Percentiles rank a stretch among this genome's conserved stretches.
phyloP scores from a whole-genome alignment of 805 yeast species.

The Kurtzmaniella cleridarum region DNA sequence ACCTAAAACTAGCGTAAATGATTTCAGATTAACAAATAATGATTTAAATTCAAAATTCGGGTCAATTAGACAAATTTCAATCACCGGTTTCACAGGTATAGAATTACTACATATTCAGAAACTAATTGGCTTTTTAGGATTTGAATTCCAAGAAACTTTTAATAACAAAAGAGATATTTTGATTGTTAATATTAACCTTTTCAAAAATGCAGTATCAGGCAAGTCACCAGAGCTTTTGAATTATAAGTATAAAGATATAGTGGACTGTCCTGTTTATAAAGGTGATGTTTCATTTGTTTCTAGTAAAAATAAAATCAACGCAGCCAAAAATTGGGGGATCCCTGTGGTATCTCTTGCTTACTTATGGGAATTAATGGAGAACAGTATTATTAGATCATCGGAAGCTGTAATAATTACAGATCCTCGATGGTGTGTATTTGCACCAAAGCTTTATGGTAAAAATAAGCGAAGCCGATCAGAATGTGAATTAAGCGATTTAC shows the following conservation, averaged over 20 bases:
- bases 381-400: conserved; percentile 14
- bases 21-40: neutral
- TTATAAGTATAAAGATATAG: conserved; percentile 25
- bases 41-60: neutral
- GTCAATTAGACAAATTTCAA: conserved; percentile 31
- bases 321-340: conserved; percentile 52
- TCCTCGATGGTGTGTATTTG: conserved; percentile 52
- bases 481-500: conserved; percentile 3
- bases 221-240: conserved; percentile 40
- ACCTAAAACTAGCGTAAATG: conserved; percentile 11
- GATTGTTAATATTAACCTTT: conserved; percentile 45
- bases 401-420: conserved; percentile 34
- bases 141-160: conserved; percentile 44
- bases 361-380: conserved; percentile 46
- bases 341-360: conserved; percentile 56
- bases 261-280: conserved; percentile 31
- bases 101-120: conserved; percentile 68
- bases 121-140: conserved; percentile 50
- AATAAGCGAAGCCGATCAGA: conserved; percentile 16
- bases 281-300: conserved; percentile 33
- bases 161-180: conserved; percentile 50
- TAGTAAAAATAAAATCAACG: conserved; percentile 49
- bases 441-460: conserved; percentile 30
- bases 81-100: conserved; percentile 75
- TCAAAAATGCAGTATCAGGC: conserved; percentile 31